phyloP scores from a whole-genome alignment of 257 asterid species.

The Mentha longifolia region DNA sequence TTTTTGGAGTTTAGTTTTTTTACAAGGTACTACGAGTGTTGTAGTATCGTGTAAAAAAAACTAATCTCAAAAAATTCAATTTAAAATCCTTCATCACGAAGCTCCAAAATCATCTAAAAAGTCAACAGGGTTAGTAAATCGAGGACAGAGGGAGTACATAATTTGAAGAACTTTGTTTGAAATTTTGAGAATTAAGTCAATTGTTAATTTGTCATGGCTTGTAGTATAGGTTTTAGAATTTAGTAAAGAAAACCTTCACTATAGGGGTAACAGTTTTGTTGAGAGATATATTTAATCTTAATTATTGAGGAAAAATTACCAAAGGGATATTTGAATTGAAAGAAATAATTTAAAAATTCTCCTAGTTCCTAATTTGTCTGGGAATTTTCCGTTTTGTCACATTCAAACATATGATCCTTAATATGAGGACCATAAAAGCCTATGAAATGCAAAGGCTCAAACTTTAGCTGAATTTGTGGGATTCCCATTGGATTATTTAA shows the following conservation, averaged over 20 bases:
- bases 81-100: too few species aligned
- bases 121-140: too few species aligned
- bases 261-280: too few species aligned
- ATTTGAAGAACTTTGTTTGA: background rate
- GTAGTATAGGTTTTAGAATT: too few species aligned
- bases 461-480: conserved; percentile 46
- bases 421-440: conserved; percentile 28
- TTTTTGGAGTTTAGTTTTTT: too few species aligned
- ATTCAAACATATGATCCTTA: conserved; percentile 29
- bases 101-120: too few species aligned
- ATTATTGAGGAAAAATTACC: background rate
- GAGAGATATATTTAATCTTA: background rate
- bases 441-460: conserved; percentile 22
- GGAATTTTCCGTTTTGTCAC: conserved; percentile 41
- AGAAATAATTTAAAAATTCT: background rate
- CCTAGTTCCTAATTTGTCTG: background rate
- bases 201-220: too few species aligned
- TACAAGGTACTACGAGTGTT: too few species aligned
- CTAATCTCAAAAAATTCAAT: too few species aligned
- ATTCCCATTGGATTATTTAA: conserved; percentile 13
- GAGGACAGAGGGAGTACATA: too few species aligned
- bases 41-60: too few species aligned
- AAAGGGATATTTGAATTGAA: background rate
- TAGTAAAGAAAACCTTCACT: too few species aligned
- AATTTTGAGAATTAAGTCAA: background rate